These are phyloP conservation scores for Alopecurus myosuroides DNA, from an alignment of 176 grass and related monocot species.

Conservation along the genomic window DNA sequence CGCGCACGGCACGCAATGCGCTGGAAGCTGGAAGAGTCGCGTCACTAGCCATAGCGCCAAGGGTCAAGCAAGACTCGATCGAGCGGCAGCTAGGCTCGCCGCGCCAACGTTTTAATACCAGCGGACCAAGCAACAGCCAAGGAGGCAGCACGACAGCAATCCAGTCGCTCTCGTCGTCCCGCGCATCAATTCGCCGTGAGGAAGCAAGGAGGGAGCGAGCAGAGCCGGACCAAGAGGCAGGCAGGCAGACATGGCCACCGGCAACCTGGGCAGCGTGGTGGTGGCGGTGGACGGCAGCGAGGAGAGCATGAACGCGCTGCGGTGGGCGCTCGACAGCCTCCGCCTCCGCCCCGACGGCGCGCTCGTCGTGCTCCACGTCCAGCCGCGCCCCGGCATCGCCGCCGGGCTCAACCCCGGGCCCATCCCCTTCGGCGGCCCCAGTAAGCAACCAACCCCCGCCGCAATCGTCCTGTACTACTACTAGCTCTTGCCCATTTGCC, in stretches of 20 bases:
- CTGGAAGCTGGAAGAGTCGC: neutral
- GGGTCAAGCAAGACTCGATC: neutral
- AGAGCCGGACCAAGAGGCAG: neutral
- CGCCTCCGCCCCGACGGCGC: conserved; percentile 59
- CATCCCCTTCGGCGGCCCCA: conserved; percentile 95
- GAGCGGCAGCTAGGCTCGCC: neutral
- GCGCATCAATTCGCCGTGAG: neutral
- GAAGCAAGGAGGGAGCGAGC: neutral
- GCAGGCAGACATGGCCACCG: conserved; percentile 55
- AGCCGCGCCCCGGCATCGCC: conserved; percentile 59
- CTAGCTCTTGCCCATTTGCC: neutral
- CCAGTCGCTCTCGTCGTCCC: neutral
- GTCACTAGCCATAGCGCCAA: neutral
- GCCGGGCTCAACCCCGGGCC: conserved; percentile 71
- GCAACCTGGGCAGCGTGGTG: conserved; percentile 71
- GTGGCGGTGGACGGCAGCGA: conserved; percentile 95
- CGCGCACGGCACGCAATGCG: neutral
- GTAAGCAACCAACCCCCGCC: conserved; percentile 24
- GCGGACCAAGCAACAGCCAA: neutral
- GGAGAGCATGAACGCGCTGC: conserved; percentile 92
- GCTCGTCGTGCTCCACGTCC: conserved; percentile 80
- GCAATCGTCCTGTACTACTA: neutral
- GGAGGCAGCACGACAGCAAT: neutral
- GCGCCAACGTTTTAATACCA: neutral
- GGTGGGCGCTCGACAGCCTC: conserved; percentile 87